Evolutionary conservation across 352 stramenopile genomes (phyloP).

Genomic region (Phytophthora kernoviae): DNA sequence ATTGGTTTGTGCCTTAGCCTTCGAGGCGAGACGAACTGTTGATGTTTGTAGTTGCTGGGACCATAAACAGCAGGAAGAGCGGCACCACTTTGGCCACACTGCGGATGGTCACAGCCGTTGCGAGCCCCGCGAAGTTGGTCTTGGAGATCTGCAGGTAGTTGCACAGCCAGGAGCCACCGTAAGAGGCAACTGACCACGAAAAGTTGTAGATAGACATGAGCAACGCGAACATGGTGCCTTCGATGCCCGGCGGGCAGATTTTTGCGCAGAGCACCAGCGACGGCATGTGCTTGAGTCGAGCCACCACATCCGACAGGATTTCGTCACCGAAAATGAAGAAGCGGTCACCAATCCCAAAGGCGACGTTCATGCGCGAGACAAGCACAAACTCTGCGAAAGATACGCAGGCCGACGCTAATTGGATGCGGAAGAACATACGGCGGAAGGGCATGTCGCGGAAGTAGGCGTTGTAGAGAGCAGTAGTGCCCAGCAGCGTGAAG

Average conservation of each 20-base stretch:
- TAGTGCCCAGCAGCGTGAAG: constrained; percentile 72
- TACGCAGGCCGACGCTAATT: constrained; percentile 67
- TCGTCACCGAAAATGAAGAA: constrained; percentile 88
- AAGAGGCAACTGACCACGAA: constrained; percentile 77
- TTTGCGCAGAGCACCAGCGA: constrained; percentile 95
- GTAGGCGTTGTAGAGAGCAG: constrained; percentile 80
- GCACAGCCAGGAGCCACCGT: constrained; percentile 81
- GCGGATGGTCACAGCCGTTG: constrained; percentile 59
- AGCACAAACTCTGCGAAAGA: constrained; percentile 76
- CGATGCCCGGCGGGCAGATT: constrained; percentile 95
- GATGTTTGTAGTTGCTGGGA: constrained; percentile 73
- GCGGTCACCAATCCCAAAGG: constrained; percentile 61
- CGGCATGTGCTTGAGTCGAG: constrained; percentile 89
- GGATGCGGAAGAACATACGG: constrained; percentile 75
- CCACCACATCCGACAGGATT: constrained; percentile 81
- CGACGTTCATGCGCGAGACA: constrained; percentile 68
- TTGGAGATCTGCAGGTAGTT: constrained; percentile 78
- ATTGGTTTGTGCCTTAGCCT: constrained; percentile 26
- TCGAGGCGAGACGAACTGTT: constrained; percentile 52
- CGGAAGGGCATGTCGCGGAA: constrained; percentile 82
- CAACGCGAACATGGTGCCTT: constrained; percentile 96
- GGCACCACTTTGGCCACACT: constrained; percentile 70
- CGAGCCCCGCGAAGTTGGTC: constrained; percentile 67
- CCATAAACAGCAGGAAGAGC: constrained; percentile 75
- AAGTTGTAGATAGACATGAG: constrained; percentile 90